A percentile compares a stretch with the other conserved stretches of the same genome.
Conservation (phyloP, 441 rosid genomes). For the Pelargonium australe region DNA sequence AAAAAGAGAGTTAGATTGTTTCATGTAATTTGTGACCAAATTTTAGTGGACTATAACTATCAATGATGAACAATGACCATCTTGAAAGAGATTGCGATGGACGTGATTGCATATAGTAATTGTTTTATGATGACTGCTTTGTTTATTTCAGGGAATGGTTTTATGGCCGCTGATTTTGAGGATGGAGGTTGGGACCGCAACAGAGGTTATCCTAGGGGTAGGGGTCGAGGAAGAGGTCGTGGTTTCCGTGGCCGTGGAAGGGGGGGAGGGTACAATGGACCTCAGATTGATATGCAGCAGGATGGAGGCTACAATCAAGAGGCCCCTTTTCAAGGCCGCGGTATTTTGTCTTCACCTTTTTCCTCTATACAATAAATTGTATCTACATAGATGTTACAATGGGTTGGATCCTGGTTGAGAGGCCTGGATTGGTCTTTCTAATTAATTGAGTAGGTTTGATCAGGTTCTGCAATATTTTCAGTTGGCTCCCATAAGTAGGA, state of each 20-base stretch:
- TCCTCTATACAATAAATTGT: not conserved
- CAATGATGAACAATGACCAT: no score
- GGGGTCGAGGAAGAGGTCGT: slow-evolving; percentile 71
- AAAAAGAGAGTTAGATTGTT: no score
- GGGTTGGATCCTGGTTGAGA: no score
- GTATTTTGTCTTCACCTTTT: not conserved
- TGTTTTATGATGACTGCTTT: slow-evolving; percentile 10
- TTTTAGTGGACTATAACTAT: not conserved
- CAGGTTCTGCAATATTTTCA: not conserved
- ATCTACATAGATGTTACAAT: not conserved
- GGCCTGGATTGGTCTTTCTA: no score
- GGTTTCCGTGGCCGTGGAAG: slow-evolving; percentile 20
- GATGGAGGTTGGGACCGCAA: slow-evolving; percentile 72
- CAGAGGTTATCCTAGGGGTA: slow-evolving; percentile 53
- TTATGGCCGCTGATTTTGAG: slow-evolving; percentile 48
- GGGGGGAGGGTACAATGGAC: not conserved
- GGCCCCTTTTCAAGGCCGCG: slow-evolving; percentile 3
- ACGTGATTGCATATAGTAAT: not conserved
- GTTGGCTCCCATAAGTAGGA: not conserved
- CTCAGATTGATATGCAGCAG: not conserved
- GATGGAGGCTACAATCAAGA: slow-evolving; percentile 1
- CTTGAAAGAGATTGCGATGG: not conserved
- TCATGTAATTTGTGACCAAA: no score
- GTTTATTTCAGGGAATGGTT: slow-evolving; percentile 25
- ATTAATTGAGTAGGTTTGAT: no score